Evolutionary conservation across 2,329 filamentous ascomycete genomes (phyloP), one percentile per base, ranked within the genome.

Genomic region (Karstenula rhodostoma): DNA sequence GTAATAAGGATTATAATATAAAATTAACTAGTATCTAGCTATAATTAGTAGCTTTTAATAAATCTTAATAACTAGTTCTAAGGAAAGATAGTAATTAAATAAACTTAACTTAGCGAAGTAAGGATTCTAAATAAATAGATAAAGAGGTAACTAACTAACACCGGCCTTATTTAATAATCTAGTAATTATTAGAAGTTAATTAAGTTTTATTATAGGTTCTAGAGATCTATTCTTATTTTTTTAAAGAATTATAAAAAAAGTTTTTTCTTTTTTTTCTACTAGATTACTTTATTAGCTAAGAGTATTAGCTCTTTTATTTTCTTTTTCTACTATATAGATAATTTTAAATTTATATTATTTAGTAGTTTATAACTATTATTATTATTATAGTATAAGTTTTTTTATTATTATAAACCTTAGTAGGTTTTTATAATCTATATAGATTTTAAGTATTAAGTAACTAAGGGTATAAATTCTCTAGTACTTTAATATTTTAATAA

Each of bases 401-500:
- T 57, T 49, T 33, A 33, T 49, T 33, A 33, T 49, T 33, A 49
- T 49, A 49, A 49, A 42, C 40, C 32, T 12, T 32, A 49, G 7
- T 15, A 49, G 17, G 25, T 49, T 49, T 23, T 49, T 49, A 49
- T 49, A 50, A 23, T 57, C 22, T 17, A 17, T 50, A 22, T 22
- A 57, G 19, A 57, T 57, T 17, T 23, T 43, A 29, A 57, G 55
- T 22, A 35, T 33, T 42, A 42, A 57, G 25, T 27, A 37, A 17
- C 44, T 57, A 37, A 37, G n/a, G n/a, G 32, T 15, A 19, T 58
- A 58, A 4, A 58, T 52, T 25, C 37, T 51, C 37, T 58, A 58
- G 37, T 58, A 37, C 43, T 47, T 53, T 46, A 58, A 29, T 33
- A 40, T 19, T 37, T 53, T 53, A 12, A 53, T n/a, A 33, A 58